These are phyloP conservation scores for Haberlea rhodopensis DNA, from an alignment of 257 asterid genomes.

Conservation along the genomic window DNA sequence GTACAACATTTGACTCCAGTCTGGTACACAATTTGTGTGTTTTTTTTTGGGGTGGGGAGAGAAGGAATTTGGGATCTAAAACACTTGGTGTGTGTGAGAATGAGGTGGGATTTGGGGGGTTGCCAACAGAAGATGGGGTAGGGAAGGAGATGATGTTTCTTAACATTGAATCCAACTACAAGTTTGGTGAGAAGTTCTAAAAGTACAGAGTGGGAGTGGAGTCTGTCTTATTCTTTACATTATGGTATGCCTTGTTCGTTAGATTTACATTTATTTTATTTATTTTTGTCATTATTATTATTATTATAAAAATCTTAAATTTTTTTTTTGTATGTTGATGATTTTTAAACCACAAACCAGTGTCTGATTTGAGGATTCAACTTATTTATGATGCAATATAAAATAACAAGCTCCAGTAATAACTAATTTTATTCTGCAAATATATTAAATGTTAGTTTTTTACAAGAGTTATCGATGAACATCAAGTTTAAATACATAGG, in stretches of 20 bases:
- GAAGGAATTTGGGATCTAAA: background rate
- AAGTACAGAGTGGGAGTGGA: background rate
- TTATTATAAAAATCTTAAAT: too few species aligned
- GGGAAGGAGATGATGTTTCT: slow-evolving; percentile 34
- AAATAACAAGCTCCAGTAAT: too few species aligned
- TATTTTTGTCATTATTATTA: too few species aligned
- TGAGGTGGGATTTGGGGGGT: slow-evolving; percentile 12
- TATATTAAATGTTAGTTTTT: too few species aligned
- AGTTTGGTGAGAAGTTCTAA: slow-evolving; percentile 36
- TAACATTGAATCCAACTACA: slow-evolving; percentile 50
- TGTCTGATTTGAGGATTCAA: too few species aligned
- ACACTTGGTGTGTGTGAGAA: slow-evolving; percentile 4
- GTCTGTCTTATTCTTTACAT: background rate
- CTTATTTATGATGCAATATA: too few species aligned
- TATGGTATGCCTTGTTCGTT: background rate
- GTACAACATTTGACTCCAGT: slow-evolving; percentile 41
- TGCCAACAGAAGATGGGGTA: slow-evolving; percentile 36
- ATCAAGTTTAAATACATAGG: too few species aligned
- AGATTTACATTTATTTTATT: too few species aligned
- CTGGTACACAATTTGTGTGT: background rate
- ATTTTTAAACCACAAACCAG: too few species aligned
- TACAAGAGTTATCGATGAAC: too few species aligned
- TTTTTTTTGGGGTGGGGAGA: background rate
- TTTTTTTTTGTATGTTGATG: too few species aligned
- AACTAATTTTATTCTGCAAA: too few species aligned